These are phyloP conservation scores for Lactifluus pinguis DNA, from an alignment of 768 basidiomycete genomes.

Conservation along the genomic window DNA sequence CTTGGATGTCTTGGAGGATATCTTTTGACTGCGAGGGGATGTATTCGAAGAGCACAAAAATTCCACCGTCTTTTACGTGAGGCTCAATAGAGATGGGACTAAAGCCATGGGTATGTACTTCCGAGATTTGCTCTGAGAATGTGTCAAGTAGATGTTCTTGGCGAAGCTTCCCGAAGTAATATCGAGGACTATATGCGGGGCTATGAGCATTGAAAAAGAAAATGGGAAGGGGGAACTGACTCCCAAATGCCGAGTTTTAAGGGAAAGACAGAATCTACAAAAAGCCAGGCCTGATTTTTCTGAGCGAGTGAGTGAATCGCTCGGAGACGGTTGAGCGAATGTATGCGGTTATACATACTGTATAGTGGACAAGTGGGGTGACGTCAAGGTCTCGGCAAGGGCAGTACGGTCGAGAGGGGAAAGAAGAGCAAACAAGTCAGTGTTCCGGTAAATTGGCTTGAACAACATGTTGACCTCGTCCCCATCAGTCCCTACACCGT, in stretches of 20 bases:
- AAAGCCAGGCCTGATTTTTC: slow-evolving; percentile 51
- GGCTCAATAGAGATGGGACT: slow-evolving; percentile 54
- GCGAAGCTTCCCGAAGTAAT: slow-evolving; percentile 52
- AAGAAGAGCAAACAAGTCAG: not conserved
- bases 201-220: not conserved
- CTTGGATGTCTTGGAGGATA: slow-evolving; percentile 39
- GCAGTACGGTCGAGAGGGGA: not conserved
- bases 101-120: slow-evolving; percentile 49
- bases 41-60: slow-evolving; percentile 71
- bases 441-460: slow-evolving; percentile 34
- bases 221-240: slow-evolving; percentile 34
- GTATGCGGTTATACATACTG: slow-evolving; percentile 2
- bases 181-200: slow-evolving; percentile 41
- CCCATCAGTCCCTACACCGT: slow-evolving; percentile 19
- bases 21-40: slow-evolving; percentile 25
- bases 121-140: slow-evolving; percentile 41
- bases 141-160: slow-evolving; percentile 46
- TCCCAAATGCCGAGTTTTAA: slow-evolving; percentile 64
- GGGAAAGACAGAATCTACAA: slow-evolving; percentile 73
- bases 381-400: not conserved
- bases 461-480: slow-evolving; percentile 18
- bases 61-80: slow-evolving; percentile 74
- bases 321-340: not conserved
- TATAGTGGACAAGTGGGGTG: not conserved
- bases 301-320: not conserved